Conservation (phyloP, 2,329 filamentous ascomycete genomes). For the Colletotrichum liaoningense region DNA sequence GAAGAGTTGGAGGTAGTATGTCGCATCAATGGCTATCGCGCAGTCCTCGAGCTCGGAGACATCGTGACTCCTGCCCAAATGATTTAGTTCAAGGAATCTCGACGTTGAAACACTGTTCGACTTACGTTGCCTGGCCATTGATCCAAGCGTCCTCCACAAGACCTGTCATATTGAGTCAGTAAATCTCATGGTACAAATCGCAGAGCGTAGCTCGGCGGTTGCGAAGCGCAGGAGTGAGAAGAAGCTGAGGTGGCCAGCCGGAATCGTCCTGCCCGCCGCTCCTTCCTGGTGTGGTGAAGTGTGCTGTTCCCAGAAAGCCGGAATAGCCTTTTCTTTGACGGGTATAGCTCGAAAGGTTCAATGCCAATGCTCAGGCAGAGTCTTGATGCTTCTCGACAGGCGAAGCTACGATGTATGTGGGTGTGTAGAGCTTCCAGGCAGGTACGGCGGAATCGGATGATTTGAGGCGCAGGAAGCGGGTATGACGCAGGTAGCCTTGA, state of each 20-base stretch:
- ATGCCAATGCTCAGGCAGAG: background rate
- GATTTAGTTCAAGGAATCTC: conserved; percentile 12
- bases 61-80: conserved; percentile 63
- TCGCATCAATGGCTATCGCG: conserved; percentile 87
- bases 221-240: background rate
- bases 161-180: conserved; percentile 40
- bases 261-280: background rate
- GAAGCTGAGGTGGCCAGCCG: background rate
- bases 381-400: background rate
- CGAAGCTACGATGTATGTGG: background rate
- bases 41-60: conserved; percentile 79
- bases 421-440: background rate
- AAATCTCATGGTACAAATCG: background rate
- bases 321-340: background rate
- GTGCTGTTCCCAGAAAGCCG: background rate
- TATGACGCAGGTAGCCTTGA: conserved; percentile 34
- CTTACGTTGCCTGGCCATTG: conserved; percentile 47
- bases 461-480: conserved; percentile 13
- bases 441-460: background rate
- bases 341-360: background rate
- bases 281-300: conserved; percentile 5
- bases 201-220: background rate
- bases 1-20: conserved; percentile 85
- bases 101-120: conserved; percentile 15
- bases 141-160: conserved; percentile 54